Evolutionary conservation across 2,329 filamentous ascomycete species (phyloP), one percentile per base, ranked within the genome.

Genomic region (Penicillium sp.): DNA sequence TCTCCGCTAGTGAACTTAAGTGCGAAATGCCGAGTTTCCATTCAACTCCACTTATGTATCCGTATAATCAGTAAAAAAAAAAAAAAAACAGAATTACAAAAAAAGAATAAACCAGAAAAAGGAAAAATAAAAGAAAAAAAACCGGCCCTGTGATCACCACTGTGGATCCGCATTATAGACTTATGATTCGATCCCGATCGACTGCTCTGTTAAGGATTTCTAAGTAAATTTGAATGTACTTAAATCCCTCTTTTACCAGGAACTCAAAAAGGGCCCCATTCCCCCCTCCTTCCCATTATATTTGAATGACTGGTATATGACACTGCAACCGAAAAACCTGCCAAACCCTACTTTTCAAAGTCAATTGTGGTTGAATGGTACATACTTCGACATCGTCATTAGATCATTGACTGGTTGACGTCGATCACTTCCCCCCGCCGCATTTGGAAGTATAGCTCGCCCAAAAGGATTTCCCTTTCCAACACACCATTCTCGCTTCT

Each of bases 381-480:
- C 48, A 16, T 50, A 29, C 57, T 43, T 44, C 31, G 57, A 63
- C 63, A 63, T 65, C 58, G 56, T 61, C 57, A 66, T 67, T 62
- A 67, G 64, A 67, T 66, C 65, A 65, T 67, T 59, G 62, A 66
- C 57, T 63, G 56, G 57, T 64, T 67, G 63, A 67, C 65, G 65
- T 66, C 63, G 65, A 62, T 64, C 57, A 58, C 48, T n/a, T 53
- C 19, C 19, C 19, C n/a, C 19, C 58, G 45, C 64, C 64, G 62
- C 55, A 62, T 59, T 48, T 49, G 56, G 63, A 65, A 66, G 59
- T 64, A 65, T 64, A 65, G 59, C 62, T 65, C 51, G 44, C 39
- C 39, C 39, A 47, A 58, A 52, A 53, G 52, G 51, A 29, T 51
- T 49, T 44, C 29, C 26, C 26, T 46, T 33, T 52, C 44, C n/a